Evolutionary conservation across 768 basidiomycete genomes (phyloP), one percentile per base, ranked within the genome.

Genomic region (Megacollybia marginata): DNA sequence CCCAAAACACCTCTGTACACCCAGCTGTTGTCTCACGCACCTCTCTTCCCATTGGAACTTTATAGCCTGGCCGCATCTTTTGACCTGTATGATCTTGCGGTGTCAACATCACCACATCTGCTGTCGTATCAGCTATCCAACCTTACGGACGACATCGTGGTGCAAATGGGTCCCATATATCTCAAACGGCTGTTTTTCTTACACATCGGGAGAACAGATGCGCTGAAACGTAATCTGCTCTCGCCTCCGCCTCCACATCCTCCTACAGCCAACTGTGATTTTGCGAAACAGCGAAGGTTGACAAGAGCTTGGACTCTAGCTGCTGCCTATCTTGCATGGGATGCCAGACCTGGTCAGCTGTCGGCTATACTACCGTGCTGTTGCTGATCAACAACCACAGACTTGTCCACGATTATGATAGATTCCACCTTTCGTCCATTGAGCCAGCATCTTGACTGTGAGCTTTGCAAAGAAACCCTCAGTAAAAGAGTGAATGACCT

Each of bases 231-330:
- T 35, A 20, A 90, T 18, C 70, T 92, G 12, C 71, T 85, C 5
- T 78, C 83, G 3, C 88, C 88, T 0, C 88, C 88, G 3, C 78
- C 79, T 48, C 81, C 83, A 2, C 88, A 91, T 60, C 70, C 82
- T n/a, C 84, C 88, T 13, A 88, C 79, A 0, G 57, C 72, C 5
- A 60, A 63, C 18, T 91, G 88, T 56, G 85, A 88, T 62, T 83
- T 84, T 58, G 64, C 73, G 0, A 83, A 88, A 58, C 88, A 90
- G 67, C 89, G 88, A 68, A 86, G 79, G 59, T 59, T 91, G 34
- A 85, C 85, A 10, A 69, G 88, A 42, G 88, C 88, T 5, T 91
- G 88, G 88, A 85, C 88, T 12, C 66, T 91, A 32, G 88, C 88
- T 19, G 80, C 83, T 2, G 88, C 88, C 10, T 89, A 89, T 65